Evolutionary conservation across 306 rosid genomes (phyloP).

Genomic region (Argentina anserina): DNA sequence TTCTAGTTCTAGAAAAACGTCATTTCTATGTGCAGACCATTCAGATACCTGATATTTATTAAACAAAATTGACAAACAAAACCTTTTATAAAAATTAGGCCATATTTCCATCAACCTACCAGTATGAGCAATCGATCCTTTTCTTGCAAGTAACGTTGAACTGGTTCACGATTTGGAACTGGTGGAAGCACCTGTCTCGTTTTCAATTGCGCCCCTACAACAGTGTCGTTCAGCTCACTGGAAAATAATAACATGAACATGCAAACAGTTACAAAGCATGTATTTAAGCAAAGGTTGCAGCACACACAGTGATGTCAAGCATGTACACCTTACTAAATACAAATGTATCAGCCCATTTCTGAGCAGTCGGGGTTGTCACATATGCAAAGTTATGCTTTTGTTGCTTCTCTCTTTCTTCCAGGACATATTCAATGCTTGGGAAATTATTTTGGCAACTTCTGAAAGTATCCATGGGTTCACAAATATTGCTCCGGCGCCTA

Average conservation of each 20-base stretch:
- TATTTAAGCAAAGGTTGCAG: not conserved
- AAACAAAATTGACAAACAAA: not conserved
- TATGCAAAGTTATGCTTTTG: constrained; percentile 72
- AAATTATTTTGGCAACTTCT: constrained; percentile 78
- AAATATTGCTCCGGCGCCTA: constrained; percentile 91
- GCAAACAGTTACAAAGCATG: not conserved
- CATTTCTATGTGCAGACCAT: too few species aligned
- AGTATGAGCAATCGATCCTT: constrained; percentile 76
- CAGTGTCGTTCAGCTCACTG: constrained; percentile 92
- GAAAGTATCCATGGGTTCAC: constrained; percentile 95
- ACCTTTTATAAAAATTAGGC: too few species aligned
- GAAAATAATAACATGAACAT: constrained; percentile 14
- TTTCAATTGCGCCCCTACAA: constrained; percentile 49
- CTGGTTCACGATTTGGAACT: constrained; percentile 54
- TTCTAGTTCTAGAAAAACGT: too few species aligned
- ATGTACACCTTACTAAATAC: constrained; percentile 77
- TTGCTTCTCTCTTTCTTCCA: constrained; percentile 75
- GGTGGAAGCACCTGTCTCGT: constrained; percentile 46
- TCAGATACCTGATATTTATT: not conserved
- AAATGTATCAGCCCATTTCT: constrained; percentile 98
- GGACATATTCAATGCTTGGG: constrained; percentile 63
- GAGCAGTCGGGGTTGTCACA: constrained; percentile 87
- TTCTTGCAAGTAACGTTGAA: constrained; percentile 51
- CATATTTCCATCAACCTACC: constrained; percentile 47
- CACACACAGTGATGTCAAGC: not conserved